Percentiles rank a stretch among this genome's conserved stretches.
phyloP scores from a whole-genome alignment of 2,329 filamentous ascomycete genomes.

The Sarocladium kiliense region DNA sequence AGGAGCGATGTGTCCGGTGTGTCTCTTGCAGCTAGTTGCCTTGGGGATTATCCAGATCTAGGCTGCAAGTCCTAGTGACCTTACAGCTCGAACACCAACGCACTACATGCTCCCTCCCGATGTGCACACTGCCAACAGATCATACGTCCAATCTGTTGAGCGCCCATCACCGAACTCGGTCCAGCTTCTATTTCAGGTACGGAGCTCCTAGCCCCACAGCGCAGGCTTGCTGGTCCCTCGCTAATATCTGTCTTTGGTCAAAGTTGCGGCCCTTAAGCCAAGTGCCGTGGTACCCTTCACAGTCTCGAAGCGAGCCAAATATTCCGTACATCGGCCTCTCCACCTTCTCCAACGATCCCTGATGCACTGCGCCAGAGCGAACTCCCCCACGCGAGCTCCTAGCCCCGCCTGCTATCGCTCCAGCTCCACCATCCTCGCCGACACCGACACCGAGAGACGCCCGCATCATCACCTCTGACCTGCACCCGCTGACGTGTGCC shows the following conservation, averaged over 20 bases:
- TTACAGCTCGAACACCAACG: too few species aligned
- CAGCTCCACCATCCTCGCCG: background rate
- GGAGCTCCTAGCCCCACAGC: too few species aligned
- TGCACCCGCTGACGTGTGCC: background rate
- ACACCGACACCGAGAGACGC: background rate
- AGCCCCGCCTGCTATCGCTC: background rate
- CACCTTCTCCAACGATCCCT: background rate
- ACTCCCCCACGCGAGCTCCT: background rate
- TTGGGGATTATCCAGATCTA: too few species aligned
- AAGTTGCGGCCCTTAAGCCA: background rate
- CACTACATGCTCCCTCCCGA: too few species aligned
- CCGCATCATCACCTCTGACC: background rate
- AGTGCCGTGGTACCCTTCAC: background rate
- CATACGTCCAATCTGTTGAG: too few species aligned
- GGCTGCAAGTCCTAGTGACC: too few species aligned
- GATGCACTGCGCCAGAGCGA: background rate
- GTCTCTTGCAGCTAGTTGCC: background rate
- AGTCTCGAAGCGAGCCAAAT: background rate
- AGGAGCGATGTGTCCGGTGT: background rate
- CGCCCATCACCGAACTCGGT: too few species aligned
- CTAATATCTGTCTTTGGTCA: background rate
- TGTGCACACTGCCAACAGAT: too few species aligned
- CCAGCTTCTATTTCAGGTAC: too few species aligned
- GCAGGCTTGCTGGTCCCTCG: background rate
- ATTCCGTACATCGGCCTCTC: background rate